Evolutionary conservation across 257 asterid genomes (phyloP), one percentile per base, ranked within the genome.

Genomic region (Thymus mandschuricus): DNA sequence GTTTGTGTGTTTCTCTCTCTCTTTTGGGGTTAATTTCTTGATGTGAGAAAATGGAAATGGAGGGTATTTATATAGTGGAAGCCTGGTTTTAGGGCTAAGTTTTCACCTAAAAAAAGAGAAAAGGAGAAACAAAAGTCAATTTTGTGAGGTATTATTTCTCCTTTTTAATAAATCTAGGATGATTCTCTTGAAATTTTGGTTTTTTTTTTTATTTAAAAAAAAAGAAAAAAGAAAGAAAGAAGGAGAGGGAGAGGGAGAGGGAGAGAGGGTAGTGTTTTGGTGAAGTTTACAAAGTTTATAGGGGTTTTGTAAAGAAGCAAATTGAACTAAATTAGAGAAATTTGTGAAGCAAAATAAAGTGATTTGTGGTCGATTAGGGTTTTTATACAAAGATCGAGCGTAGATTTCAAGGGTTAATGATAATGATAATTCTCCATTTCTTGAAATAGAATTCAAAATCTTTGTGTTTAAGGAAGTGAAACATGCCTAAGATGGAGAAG

Each of bases 101-200:
- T 6, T 33, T 6, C 10, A 41, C 11, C 11, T 4, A 7, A 43
- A 43, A 43, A 3, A 46, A 79, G 21, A 21, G 21, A 21, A 79
- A 75, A 54, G 78, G 57, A 30, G 55, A 49, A 70, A 38, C n/a
- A 50, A 45, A 62, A 65, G 58, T 78, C 69, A 61, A 61, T 41
- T 35, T 21, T 6, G 9, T 63, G 69, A 59, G 69, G 60, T 48
- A 34, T 12, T 69, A 13, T 8, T 64, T 13, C 55, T 28, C 57
- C 70, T 21, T 69, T 74, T 64, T 30, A 27, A 44, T 28, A 69
- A 74, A 74, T 78, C 55, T 51, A 4, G 66, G 63, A 49, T 21
- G 74, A 65, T 75, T 52, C 70, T 69, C 5, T 64, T 1, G 21
- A 2, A 64, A 64, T 64, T 3, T 69, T 58, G 21, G 49, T 31